phyloP scores from a whole-genome alignment of 208 protist species.

The Giardia duodenalis region DNA sequence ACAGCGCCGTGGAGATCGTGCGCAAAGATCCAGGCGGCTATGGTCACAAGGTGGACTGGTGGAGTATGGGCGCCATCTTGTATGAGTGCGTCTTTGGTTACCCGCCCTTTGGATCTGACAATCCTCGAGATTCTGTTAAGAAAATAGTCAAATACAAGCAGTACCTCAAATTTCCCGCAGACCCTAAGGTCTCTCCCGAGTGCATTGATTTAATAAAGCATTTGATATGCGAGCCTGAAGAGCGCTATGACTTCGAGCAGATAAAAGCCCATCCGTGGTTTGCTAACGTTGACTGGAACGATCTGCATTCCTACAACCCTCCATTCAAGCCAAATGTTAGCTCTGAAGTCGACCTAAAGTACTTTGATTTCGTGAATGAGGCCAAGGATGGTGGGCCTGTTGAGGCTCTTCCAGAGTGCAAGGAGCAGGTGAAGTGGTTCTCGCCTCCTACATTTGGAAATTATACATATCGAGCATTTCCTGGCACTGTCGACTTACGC shows the following conservation, averaged over 20 bases:
- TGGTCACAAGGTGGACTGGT: not conserved
- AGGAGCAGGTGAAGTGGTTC: not conserved
- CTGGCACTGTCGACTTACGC: not conserved
- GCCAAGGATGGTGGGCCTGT: not conserved
- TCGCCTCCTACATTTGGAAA: not conserved
- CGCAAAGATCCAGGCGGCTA: not conserved
- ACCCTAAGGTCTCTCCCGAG: not conserved
- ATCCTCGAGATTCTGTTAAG: not conserved
- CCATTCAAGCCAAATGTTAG: not conserved
- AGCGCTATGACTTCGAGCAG: not conserved
- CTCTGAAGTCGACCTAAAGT: not conserved
- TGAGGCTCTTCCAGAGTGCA: not conserved
- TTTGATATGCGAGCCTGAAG: not conserved
- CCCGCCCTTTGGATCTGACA: not conserved
- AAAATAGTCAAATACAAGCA: not conserved
- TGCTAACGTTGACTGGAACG: not conserved
- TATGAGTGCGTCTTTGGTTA: conserved; percentile 7
- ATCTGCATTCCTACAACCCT: not conserved
- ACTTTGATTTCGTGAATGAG: not conserved
- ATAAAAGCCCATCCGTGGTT: not conserved
- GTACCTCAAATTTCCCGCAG: not conserved
- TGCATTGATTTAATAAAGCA: not conserved
- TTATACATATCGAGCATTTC: not conserved
- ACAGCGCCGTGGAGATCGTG: not conserved
- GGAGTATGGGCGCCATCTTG: not conserved